Conservation (phyloP, 129 eudicot species). For the Helianthus tuberosus region DNA sequence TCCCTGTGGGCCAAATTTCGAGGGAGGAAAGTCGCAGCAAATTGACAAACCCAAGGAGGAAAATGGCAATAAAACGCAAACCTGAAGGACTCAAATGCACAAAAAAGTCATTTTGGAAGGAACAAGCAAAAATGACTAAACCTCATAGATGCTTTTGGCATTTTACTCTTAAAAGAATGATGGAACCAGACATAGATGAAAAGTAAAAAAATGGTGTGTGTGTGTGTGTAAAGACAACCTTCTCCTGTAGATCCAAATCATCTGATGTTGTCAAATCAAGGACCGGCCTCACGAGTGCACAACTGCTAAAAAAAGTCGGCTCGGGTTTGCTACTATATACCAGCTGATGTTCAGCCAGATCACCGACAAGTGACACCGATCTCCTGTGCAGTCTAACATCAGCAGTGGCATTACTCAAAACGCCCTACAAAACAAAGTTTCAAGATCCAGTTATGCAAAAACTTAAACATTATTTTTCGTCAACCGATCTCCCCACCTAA, state of each 20-base stretch:
- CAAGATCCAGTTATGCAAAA: background rate
- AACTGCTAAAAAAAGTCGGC: constrained; percentile 57
- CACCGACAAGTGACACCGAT: constrained; percentile 73
- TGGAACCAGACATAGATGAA: too few relatives aligned
- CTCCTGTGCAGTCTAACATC: constrained; percentile 76
- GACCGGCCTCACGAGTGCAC: constrained; percentile 59
- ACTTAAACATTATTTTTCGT: background rate
- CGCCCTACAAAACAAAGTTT: constrained; percentile 54
- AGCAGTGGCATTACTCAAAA: constrained; percentile 68
- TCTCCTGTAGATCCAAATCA: constrained; percentile 86
- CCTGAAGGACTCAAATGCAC: too few relatives aligned
- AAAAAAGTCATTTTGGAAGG: too few relatives aligned
- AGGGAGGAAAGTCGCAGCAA: too few relatives aligned
- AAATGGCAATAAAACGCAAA: too few relatives aligned
- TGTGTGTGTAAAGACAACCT: constrained; percentile 47
- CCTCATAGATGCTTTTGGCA: too few relatives aligned
- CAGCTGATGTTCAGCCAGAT: constrained; percentile 62
- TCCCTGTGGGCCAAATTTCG: too few relatives aligned
- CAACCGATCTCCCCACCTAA: background rate
- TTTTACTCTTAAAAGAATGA: too few relatives aligned
- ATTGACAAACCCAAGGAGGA: too few relatives aligned
- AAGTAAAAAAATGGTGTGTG: background rate
- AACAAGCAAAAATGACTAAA: too few relatives aligned
- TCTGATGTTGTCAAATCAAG: constrained; percentile 55
- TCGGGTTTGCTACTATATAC: constrained; percentile 40